Percentiles rank a stretch among this genome's conserved stretches.
Conservation (phyloP, 2,329 filamentous ascomycete genomes). For the Exophiala alcalophila region DNA sequence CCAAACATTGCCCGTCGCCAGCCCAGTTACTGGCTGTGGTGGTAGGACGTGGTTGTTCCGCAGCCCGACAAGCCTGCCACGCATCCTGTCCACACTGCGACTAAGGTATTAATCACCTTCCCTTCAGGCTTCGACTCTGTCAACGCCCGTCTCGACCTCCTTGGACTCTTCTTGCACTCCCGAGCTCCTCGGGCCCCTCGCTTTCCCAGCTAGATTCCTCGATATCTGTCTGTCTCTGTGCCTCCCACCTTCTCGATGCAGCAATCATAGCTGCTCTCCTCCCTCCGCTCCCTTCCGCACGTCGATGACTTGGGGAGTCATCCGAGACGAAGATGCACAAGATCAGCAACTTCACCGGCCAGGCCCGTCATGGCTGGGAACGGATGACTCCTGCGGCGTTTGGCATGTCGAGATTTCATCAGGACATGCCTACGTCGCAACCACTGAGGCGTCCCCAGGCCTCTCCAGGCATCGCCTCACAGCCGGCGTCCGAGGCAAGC, state of each 20-base stretch:
- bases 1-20: no score
- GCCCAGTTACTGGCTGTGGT: no score
- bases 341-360: conserved; percentile 65
- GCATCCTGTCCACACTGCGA: conserved; percentile 3
- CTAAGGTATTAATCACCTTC: no score
- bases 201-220: no score
- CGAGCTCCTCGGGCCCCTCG: no score
- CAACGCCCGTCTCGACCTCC: no score
- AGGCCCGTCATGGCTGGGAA: conserved; percentile 66
- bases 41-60: no score
- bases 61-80: no score
- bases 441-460: conserved; percentile 56
- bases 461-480: conserved; percentile 54
- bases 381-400: conserved; percentile 64
- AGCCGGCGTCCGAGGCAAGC: conserved; percentile 68
- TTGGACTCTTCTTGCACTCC: no score
- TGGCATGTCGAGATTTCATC: conserved; percentile 59
- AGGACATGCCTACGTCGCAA: conserved; percentile 51
- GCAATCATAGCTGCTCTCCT: conserved; percentile 19
- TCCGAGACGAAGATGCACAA: conserved; percentile 56
- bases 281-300: conserved; percentile 20
- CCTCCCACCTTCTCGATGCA: conserved; percentile 22
- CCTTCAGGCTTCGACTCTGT: no score
- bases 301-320: conserved; percentile 31
- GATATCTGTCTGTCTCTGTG: conserved; percentile 5